Base-by-base conservation (phyloP, 2,329 filamentous ascomycete species). In the Pseudogymnoascus sp. region DNA sequence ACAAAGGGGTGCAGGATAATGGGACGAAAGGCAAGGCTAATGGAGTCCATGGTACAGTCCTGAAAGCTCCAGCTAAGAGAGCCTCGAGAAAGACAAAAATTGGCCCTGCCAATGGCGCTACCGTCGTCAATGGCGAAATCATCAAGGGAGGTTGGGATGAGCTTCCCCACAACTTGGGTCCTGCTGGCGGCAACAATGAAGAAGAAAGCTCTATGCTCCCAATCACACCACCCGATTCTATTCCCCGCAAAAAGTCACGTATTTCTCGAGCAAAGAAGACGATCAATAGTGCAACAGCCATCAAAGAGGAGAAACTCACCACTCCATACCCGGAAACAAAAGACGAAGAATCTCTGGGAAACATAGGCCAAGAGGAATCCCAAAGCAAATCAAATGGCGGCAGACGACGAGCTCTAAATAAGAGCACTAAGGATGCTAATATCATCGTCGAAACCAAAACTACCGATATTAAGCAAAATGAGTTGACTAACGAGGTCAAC, bases 151-250 rank as follows among this genome's bases (percentile, higher is more conserved):
- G 61, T 30, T 68, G 73, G 60, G 74, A 81, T 62, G 77, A 81
- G 57, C 71, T 84, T 37, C 81, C 81, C 14, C 82, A 85, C 69
- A 83, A 82, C 57, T 71, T 85, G n/a, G 81, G 79, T 5, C 70
- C 71, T 6, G 64, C 68, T 16, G 54, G 61, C 18, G 62, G 60
- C 22, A 47, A 63, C 25, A 7, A 25, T 25, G 22, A 22, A 50
- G 14, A 25, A 30, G 43, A 32, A 18, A 18, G 8, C n/a, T 8
- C 9, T 4, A 4, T 20, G 6, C 8, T 30, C 25, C 25, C 8
- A 30, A 32, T 32, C n/a, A 50, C 25, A 6, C 25, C n/a, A 5
- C 43, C 43, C 18, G 43, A 30, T 50, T 50, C 43, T 30, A 6
- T 50, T 18, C 25, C 43, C 4, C 43, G n/a, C 25, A 50, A 30